phyloP scores from a whole-genome alignment of 176 grass and related monocot genomes.

The Otatea glauca region DNA sequence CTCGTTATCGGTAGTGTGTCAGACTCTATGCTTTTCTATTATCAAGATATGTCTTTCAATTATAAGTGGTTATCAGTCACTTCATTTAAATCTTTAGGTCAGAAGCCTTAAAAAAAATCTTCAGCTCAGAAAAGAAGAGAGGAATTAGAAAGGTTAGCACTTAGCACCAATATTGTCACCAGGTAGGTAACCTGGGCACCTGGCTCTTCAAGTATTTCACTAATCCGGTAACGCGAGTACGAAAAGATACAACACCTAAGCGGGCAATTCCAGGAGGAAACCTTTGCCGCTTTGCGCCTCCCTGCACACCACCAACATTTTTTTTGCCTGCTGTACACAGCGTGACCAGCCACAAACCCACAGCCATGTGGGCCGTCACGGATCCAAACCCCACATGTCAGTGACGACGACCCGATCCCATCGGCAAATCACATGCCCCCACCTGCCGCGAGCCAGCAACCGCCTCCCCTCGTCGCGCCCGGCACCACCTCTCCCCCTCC shows the following conservation, averaged over 20 bases:
- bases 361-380: background rate
- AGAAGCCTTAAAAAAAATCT: background rate
- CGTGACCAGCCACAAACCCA: background rate
- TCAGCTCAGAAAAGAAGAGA: background rate
- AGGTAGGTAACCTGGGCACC: background rate
- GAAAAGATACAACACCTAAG: no score
- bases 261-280: no score
- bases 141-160: background rate
- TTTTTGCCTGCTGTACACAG: background rate
- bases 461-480: slow-evolving; percentile 29
- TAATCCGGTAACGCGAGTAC: no score
- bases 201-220: background rate
- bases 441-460: background rate
- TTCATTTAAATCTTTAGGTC: background rate
- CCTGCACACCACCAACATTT: background rate
- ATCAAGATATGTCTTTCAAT: background rate
- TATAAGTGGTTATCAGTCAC: background rate
- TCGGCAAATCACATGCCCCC: background rate
- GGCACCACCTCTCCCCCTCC: background rate
- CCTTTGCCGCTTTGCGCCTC: no score
- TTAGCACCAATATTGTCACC: background rate
- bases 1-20: no score
- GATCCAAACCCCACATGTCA: background rate
- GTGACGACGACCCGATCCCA: background rate
- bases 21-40: background rate